Base-by-base conservation (phyloP, 345 rosid genomes). In the Heritiera littoralis region DNA sequence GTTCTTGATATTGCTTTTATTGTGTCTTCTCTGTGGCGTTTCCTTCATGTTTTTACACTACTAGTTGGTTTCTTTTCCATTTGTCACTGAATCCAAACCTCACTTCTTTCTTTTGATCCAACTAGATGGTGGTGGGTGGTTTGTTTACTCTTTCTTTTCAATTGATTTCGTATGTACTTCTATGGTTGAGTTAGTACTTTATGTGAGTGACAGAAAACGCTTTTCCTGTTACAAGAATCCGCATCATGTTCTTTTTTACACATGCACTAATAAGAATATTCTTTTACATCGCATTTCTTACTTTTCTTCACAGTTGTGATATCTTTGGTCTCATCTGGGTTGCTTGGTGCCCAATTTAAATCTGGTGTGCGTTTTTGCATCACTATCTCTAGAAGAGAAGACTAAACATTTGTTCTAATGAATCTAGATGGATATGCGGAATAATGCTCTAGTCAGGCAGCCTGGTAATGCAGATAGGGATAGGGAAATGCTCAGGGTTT, bases 401-500 rank as follows among this genome's bases (percentile, higher is more conserved):
- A 77, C 66, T 72, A 77, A 35, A 71, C 71, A 56, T 81, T 80
- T 82, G 66, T 74, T 84, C 52, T 80, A 75, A 87, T 82, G 80
- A 74, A 80, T 85, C 75, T 83, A 85, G 90, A 88, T 84, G 95
- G 90, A 92, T 83, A 86, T 86, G 80, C 95, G 91, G 86, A 86
- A 88, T 80, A 90, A 85, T 85, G 83, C 86, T 75, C 81, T 84
- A 55, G 89, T 81, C 77, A 92, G 94, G 84, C 84, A 91, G 84
- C 77, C 98, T 55, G 89, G 88, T 80, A 84, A 83, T 78, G 82
- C 88, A 64, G 98, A 92, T 74, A 89, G 92, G 88, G 98, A 92
- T 64, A 90, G 88, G 85, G 97, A 94, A 76, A 78, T 89, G 81
- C 87, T 78, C 46, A 88, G 92, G 84, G 80, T 88, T 79, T 87